Percentiles rank a stretch among this genome's conserved stretches.
phyloP scores from a whole-genome alignment of 1,284 basidiomycete species.

The Kwoniella shivajii region DNA sequence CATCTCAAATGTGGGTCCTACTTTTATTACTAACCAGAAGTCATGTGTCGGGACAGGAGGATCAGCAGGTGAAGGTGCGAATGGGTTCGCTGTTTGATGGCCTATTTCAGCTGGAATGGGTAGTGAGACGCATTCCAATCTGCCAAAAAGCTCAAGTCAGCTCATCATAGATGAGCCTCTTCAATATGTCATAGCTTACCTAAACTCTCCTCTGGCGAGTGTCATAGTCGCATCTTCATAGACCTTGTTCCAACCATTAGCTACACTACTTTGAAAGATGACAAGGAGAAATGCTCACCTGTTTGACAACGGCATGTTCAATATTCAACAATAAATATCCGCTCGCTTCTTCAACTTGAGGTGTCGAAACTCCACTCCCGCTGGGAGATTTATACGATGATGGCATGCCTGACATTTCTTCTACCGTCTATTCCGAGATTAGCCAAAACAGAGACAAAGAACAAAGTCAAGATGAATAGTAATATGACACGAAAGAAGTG shows the following conservation, averaged over 20 bases:
- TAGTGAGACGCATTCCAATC: slow-evolving; percentile 52
- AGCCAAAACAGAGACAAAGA: too few species aligned
- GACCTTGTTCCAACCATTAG: slow-evolving; percentile 24
- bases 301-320: slow-evolving; percentile 39
- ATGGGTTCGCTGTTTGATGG: slow-evolving; percentile 53
- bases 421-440: too few species aligned
- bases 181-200: slow-evolving; percentile 18
- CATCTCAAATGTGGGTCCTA: slow-evolving; percentile 49
- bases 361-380: slow-evolving; percentile 21
- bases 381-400: not conserved
- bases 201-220: slow-evolving; percentile 44
- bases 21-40: slow-evolving; percentile 52
- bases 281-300: slow-evolving; percentile 35
- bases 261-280: not conserved
- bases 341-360: slow-evolving; percentile 24
- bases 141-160: slow-evolving; percentile 8
- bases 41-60: slow-evolving; percentile 48
- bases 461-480: too few species aligned
- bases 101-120: slow-evolving; percentile 50
- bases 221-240: slow-evolving; percentile 42
- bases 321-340: slow-evolving; percentile 47
- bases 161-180: not conserved
- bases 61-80: slow-evolving; percentile 44
- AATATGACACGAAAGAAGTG: too few species aligned
- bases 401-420: not conserved